These are phyloP conservation scores for Fusarium tricinctum DNA, from an alignment of 2,329 filamentous ascomycete species.

Conservation along the genomic window DNA sequence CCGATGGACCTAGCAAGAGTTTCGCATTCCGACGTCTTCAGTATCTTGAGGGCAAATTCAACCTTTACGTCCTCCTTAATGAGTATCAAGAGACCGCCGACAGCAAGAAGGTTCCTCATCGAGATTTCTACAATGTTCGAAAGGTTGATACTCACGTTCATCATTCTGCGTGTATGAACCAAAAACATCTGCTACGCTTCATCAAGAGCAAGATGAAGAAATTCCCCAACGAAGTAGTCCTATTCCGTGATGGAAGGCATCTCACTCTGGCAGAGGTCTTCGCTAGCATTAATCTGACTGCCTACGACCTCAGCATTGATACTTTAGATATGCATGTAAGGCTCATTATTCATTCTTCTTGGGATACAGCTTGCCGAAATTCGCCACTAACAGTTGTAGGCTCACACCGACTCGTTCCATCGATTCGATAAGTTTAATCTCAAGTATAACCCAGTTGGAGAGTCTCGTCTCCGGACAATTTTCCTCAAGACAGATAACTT, in stretches of 20 bases:
- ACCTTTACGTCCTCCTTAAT: constrained; percentile 91
- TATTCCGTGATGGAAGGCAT: constrained; percentile 92
- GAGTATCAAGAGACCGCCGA: constrained; percentile 98
- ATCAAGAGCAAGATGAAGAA: constrained; percentile 99
- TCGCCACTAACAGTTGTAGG: constrained; percentile 61
- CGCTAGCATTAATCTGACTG: constrained; percentile 95
- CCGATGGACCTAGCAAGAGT: constrained; percentile 95
- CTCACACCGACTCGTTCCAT: constrained; percentile 97
- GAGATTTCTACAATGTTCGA: constrained; percentile 98
- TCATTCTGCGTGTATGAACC: constrained; percentile 99
- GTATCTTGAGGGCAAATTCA: constrained; percentile 97
- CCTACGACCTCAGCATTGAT: constrained; percentile 97
- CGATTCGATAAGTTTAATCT: constrained; percentile 99
- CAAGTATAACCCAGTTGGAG: constrained; percentile 97
- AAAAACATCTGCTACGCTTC: constrained; percentile 97
- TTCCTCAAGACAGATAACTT: constrained; percentile 99
- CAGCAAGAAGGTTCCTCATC: constrained; percentile 96
- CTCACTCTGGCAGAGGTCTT: constrained; percentile 94
- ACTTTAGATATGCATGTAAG: constrained; percentile 97
- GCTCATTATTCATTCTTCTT: constrained; percentile 36
- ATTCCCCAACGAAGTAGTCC: constrained; percentile 90
- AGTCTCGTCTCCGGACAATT: constrained; percentile 95
- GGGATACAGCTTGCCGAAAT: not conserved
- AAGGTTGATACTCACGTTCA: constrained; percentile 99
- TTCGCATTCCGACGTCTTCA: constrained; percentile 95